Conservation (phyloP, 495 filamentous ascomycete species). For the Penicillium soppii region DNA sequence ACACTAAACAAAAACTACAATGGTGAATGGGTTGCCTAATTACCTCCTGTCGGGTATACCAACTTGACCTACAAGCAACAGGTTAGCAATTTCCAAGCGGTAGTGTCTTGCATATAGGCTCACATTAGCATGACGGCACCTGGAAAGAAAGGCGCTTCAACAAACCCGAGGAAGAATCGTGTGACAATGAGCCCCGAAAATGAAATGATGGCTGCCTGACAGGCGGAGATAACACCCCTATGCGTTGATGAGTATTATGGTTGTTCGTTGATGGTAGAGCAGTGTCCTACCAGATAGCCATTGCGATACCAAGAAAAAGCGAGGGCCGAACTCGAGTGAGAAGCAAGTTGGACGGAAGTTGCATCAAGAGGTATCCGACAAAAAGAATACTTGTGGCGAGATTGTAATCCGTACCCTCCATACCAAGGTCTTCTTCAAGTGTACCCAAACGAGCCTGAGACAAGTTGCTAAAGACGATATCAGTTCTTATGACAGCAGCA, state of each 20-base stretch:
- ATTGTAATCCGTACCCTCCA: slow-evolving; percentile 53
- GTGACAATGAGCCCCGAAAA: slow-evolving; percentile 60
- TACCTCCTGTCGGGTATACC: slow-evolving; percentile 53
- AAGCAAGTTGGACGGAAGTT: slow-evolving; percentile 61
- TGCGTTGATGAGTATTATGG: slow-evolving; percentile 37
- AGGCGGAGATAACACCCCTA: slow-evolving; percentile 62
- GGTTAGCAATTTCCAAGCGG: neutral
- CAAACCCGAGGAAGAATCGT: slow-evolving; percentile 70
- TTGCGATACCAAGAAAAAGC: slow-evolving; percentile 27
- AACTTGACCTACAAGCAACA: slow-evolving; percentile 33
- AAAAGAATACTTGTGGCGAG: slow-evolving; percentile 66
- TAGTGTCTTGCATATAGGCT: neutral
- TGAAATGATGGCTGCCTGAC: slow-evolving; percentile 55
- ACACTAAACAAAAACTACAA: neutral
- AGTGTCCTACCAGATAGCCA: slow-evolving; percentile 42
- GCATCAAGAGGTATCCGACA: slow-evolving; percentile 60
- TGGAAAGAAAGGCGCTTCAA: slow-evolving; percentile 51
- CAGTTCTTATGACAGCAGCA: too few relatives aligned
- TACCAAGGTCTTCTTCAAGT: slow-evolving; percentile 45
- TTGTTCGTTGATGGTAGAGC: slow-evolving; percentile 42
- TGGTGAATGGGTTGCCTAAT: slow-evolving; percentile 10
- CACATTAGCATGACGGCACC: slow-evolving; percentile 42
- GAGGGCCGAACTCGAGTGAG: slow-evolving; percentile 46
- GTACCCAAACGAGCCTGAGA: slow-evolving; percentile 42
- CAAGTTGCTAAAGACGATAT: slow-evolving; percentile 21